phyloP scores from a whole-genome alignment of 192 early-diverging fungal genomes.

The Martensiomyces pterosporus region DNA sequence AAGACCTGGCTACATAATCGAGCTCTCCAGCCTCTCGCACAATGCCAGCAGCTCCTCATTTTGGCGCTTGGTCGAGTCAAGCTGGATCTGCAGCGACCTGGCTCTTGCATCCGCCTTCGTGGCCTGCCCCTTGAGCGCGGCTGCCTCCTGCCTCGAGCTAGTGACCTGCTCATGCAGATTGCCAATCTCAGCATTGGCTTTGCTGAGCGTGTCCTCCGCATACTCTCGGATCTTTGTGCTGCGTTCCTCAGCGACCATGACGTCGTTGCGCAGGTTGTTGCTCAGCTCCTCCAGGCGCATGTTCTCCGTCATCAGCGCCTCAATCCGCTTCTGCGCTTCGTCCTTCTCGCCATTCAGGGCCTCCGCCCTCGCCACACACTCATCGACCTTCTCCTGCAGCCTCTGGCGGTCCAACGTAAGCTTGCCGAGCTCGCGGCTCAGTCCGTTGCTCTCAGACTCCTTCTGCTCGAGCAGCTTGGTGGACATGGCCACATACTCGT shows the following conservation, averaged over 20 bases:
- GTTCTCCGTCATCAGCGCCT: conserved; percentile 14
- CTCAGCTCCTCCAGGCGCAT: conserved; percentile 18
- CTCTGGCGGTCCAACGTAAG: conserved; percentile 31
- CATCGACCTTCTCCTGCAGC: conserved; percentile 22
- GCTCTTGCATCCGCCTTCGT: conserved; percentile 21
- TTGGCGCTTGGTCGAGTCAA: conserved; percentile 36
- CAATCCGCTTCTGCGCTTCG: conserved; percentile 14
- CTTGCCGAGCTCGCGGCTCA: conserved; percentile 31
- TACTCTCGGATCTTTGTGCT: conserved; percentile 26
- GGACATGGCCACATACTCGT: conserved; percentile 29
- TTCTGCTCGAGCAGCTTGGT: conserved; percentile 26
- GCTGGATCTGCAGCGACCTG: conserved; percentile 30
- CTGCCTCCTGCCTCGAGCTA: conserved; percentile 7
- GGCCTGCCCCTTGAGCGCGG: neutral
- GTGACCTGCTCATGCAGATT: conserved; percentile 16
- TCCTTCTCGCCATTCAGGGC: conserved; percentile 15
- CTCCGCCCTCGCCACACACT: conserved; percentile 9
- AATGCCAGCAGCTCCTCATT: conserved; percentile 40
- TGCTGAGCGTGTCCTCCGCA: conserved; percentile 20
- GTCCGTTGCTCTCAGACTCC: conserved; percentile 21
- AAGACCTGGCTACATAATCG: conserved; percentile 3
- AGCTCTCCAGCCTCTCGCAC: conserved; percentile 19
- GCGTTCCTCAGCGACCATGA: conserved; percentile 35
- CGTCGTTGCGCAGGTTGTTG: conserved; percentile 20
- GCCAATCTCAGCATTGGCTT: conserved; percentile 28